Evolutionary conservation across 345 rosid species (phyloP).

Genomic region (Excoecaria agallocha): DNA sequence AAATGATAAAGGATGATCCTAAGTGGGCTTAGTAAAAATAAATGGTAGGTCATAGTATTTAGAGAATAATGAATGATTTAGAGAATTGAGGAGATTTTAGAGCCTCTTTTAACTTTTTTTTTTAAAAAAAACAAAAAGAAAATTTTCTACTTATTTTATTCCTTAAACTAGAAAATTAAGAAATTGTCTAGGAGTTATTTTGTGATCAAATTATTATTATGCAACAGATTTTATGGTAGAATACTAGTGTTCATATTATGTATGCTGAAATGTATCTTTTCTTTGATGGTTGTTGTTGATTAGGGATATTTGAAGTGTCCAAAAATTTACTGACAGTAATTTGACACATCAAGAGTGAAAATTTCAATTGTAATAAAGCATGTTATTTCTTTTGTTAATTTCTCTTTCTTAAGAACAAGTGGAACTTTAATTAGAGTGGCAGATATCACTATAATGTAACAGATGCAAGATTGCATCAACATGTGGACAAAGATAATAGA

Average conservation of each 20-base stretch:
- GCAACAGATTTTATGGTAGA: background rate
- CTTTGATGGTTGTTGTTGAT: background rate
- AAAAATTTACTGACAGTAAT: background rate
- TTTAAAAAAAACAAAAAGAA: background rate
- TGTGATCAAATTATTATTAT: background rate
- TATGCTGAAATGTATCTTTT: background rate
- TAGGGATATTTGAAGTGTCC: background rate
- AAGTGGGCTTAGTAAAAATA: background rate
- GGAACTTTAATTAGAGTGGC: background rate
- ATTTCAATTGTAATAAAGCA: background rate
- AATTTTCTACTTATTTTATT: background rate
- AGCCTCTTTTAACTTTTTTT: background rate
- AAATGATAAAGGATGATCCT: background rate
- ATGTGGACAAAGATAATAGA: conserved; percentile 50
- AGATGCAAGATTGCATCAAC: conserved; percentile 32
- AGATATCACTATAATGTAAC: conserved; percentile 39
- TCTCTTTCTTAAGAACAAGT: background rate
- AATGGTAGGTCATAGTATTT: background rate
- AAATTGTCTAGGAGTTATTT: background rate
- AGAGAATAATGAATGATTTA: background rate
- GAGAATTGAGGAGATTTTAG: background rate
- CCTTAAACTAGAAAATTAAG: background rate
- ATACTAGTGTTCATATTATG: background rate
- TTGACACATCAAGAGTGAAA: background rate
- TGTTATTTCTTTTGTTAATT: too few relatives aligned